Percentiles rank a stretch among this genome's conserved stretches.
Evolutionary conservation across 2,329 filamentous ascomycete genomes (phyloP).

Genomic region (Nemania sp.): DNA sequence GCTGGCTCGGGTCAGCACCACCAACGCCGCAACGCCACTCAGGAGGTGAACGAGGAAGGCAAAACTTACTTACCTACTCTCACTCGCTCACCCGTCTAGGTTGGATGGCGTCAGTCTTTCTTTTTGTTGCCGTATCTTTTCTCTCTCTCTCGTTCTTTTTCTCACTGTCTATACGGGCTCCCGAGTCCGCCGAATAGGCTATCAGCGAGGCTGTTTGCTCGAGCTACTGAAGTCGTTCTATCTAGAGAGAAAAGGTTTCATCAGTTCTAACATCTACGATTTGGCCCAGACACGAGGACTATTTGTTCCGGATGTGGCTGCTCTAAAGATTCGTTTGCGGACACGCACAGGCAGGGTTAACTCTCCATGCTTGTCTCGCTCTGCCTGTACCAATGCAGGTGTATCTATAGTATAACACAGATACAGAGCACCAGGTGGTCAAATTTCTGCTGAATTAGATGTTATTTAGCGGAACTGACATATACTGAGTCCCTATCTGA

Average conservation of each 20-base stretch:
- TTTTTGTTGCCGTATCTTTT: no score
- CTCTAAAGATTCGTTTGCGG: background rate
- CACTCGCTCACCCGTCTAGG: no score
- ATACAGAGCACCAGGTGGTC: background rate
- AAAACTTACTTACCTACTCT: no score
- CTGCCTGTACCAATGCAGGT: background rate
- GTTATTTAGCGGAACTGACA: background rate
- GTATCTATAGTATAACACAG: background rate
- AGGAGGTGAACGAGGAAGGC: slow-evolving; percentile 1
- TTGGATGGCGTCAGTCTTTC: no score
- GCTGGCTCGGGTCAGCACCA: slow-evolving; percentile 13
- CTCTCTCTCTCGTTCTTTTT: no score
- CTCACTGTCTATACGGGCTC: no score
- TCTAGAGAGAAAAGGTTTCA: no score
- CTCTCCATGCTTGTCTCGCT: background rate
- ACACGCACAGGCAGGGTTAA: background rate
- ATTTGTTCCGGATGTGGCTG: background rate
- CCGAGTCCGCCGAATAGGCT: no score
- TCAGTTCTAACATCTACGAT: background rate
- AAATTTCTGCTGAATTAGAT: background rate
- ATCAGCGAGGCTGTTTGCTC: no score
- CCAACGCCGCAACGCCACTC: slow-evolving; percentile 19
- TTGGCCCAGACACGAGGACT: background rate
- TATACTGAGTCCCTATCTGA: no score
- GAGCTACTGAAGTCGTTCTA: no score